phyloP scores from a whole-genome alignment of 345 rosid genomes.

The Jatropha curcas region DNA sequence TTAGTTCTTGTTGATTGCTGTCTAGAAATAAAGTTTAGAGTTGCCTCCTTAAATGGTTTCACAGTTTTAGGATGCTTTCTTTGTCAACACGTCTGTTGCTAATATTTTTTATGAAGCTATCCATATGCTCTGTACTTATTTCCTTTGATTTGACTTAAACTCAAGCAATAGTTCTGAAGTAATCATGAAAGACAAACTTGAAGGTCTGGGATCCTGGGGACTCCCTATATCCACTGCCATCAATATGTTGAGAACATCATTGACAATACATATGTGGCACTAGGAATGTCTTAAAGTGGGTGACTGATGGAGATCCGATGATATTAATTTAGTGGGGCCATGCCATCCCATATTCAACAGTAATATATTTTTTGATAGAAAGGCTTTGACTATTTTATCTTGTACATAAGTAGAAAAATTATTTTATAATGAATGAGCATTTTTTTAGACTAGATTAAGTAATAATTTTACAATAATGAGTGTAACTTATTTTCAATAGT shows the following conservation, averaged over 20 bases:
- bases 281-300: not conserved
- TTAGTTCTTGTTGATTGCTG: constrained; percentile 2
- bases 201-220: not conserved
- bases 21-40: not conserved
- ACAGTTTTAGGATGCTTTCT: no score
- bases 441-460: not conserved
- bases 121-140: no score
- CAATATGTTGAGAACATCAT: not conserved
- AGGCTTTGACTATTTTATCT: not conserved
- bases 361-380: not conserved
- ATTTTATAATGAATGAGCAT: not conserved
- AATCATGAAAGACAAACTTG: not conserved
- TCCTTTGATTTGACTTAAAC: no score
- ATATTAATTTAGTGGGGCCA: not conserved
- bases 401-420: not conserved
- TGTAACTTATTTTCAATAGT: not conserved
- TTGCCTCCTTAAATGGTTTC: not conserved
- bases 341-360: not conserved
- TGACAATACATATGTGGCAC: not conserved
- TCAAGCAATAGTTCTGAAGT: not conserved
- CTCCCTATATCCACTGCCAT: not conserved
- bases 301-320: not conserved
- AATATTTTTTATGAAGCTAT: no score
- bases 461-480: not conserved
- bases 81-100: no score